A percentile compares a stretch with the other conserved stretches of the same genome.
Evolutionary conservation across 768 basidiomycete species (phyloP).

Genomic region (Trametes meyenii): DNA sequence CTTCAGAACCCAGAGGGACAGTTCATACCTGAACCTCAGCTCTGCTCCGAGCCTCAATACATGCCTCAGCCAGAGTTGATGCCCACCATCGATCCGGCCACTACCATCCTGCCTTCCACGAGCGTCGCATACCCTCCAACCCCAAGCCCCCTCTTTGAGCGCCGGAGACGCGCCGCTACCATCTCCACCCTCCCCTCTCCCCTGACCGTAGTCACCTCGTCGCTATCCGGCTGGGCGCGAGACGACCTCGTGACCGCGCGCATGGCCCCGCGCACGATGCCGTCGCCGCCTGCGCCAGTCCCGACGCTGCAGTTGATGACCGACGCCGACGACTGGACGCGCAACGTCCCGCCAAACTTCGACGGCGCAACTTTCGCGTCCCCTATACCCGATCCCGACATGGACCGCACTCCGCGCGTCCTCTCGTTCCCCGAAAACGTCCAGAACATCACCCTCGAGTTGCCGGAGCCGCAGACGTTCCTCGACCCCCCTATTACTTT

Average conservation of each 20-base stretch:
- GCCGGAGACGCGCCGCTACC: slow-evolving; percentile 30
- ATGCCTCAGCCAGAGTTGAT: slow-evolving; percentile 9
- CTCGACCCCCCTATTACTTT: background rate
- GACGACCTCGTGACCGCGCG: slow-evolving; percentile 20
- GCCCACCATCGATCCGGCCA: slow-evolving; percentile 1
- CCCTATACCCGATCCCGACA: slow-evolving; percentile 22
- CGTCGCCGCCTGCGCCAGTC: background rate
- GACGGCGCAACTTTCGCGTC: background rate
- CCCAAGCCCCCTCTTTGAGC: slow-evolving; percentile 25
- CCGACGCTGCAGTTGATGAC: background rate
- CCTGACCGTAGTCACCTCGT: slow-evolving; percentile 38
- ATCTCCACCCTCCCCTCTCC: slow-evolving; percentile 34
- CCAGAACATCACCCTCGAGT: slow-evolving; percentile 2
- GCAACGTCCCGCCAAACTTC: background rate
- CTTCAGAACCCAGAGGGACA: slow-evolving; percentile 8
- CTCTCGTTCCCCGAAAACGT: slow-evolving; percentile 25
- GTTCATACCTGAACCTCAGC: slow-evolving; percentile 14
- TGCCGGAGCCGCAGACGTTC: background rate
- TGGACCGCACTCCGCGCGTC: slow-evolving; percentile 29
- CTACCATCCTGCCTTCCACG: background rate
- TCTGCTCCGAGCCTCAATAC: background rate
- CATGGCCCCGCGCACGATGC: slow-evolving; percentile 4
- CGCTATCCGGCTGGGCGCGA: slow-evolving; percentile 31
- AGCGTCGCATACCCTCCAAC: slow-evolving; percentile 2
- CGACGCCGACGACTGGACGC: slow-evolving; percentile 4